phyloP scores from a whole-genome alignment of 208 protist genomes.

The Leishmania amazonensis region DNA sequence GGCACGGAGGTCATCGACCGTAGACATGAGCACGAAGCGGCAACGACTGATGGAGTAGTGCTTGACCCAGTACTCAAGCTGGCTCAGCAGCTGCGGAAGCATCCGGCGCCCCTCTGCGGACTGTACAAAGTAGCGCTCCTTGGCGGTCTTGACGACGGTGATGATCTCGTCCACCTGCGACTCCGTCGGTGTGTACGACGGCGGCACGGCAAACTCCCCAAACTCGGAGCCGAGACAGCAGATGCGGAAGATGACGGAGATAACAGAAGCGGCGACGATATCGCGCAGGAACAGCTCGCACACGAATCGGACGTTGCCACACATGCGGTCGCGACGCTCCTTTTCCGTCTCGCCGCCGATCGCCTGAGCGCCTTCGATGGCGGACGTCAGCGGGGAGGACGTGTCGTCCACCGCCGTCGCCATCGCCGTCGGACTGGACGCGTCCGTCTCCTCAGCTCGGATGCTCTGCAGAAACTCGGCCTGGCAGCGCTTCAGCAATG shows the following conservation, averaged over 20 bases:
- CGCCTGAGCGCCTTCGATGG: slow-evolving; percentile 12
- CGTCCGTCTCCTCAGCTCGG: slow-evolving; percentile 13
- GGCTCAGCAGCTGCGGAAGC: slow-evolving; percentile 42
- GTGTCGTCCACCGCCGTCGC: background rate
- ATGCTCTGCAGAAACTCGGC: slow-evolving; percentile 54
- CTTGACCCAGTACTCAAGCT: slow-evolving; percentile 63
- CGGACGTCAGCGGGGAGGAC: slow-evolving; percentile 3
- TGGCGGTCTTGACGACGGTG: slow-evolving; percentile 44
- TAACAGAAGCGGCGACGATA: slow-evolving; percentile 62
- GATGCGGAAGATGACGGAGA: slow-evolving; percentile 61
- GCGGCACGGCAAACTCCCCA: slow-evolving; percentile 49
- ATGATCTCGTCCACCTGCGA: slow-evolving; percentile 77
- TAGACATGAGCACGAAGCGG: slow-evolving; percentile 71
- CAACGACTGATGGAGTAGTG: slow-evolving; percentile 65
- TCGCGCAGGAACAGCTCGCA: slow-evolving; percentile 74
- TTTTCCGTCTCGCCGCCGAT: slow-evolving; percentile 37
- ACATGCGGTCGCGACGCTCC: slow-evolving; percentile 60
- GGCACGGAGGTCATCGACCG: slow-evolving; percentile 44
- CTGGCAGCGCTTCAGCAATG: slow-evolving; percentile 72
- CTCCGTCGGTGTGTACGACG: slow-evolving; percentile 64
- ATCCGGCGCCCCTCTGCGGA: slow-evolving; percentile 41
- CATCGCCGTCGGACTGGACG: background rate
- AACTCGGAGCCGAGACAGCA: slow-evolving; percentile 49
- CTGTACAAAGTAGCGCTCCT: slow-evolving; percentile 52
- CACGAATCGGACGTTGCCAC: slow-evolving; percentile 80